These are phyloP conservation scores for Xanthoconium purpureum DNA, from an alignment of 768 basidiomycete genomes.

Conservation along the genomic window DNA sequence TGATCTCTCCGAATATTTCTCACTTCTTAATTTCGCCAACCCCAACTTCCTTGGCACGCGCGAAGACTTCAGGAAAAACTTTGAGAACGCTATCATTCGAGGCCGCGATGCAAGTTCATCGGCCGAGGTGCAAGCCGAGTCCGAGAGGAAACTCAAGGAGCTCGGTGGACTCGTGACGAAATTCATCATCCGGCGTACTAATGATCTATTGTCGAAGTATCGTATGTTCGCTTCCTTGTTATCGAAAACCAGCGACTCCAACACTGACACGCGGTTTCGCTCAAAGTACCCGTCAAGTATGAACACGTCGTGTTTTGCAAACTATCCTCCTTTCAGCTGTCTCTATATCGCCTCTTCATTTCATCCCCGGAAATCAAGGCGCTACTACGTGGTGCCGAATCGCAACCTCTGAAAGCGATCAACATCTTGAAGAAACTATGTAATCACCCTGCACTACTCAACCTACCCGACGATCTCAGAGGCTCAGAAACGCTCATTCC, in stretches of 20 bases:
- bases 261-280: conserved; percentile 9
- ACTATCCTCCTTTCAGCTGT: conserved; percentile 77
- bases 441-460: conserved; percentile 89
- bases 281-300: conserved; percentile 94
- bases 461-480: conserved; percentile 77
- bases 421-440: conserved; percentile 93
- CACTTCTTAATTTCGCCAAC: conserved; percentile 89
- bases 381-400: conserved; percentile 78
- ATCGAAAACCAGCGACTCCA: background rate
- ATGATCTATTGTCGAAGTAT: conserved; percentile 93
- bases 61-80: conserved; percentile 92
- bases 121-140: conserved; percentile 69
- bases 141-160: conserved; percentile 89
- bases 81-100: conserved; percentile 86
- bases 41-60: conserved; percentile 86
- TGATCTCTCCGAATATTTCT: conserved; percentile 92
- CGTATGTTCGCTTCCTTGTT: conserved; percentile 46
- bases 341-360: conserved; percentile 87
- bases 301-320: conserved; percentile 96
- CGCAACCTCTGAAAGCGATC: conserved; percentile 95
- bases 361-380: conserved; percentile 91
- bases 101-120: conserved; percentile 88
- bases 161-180: conserved; percentile 83
- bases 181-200: conserved; percentile 93
- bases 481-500: conserved; percentile 83